These are phyloP conservation scores for Brassica nigra DNA, from an alignment of 345 rosid species.

Conservation along the genomic window DNA sequence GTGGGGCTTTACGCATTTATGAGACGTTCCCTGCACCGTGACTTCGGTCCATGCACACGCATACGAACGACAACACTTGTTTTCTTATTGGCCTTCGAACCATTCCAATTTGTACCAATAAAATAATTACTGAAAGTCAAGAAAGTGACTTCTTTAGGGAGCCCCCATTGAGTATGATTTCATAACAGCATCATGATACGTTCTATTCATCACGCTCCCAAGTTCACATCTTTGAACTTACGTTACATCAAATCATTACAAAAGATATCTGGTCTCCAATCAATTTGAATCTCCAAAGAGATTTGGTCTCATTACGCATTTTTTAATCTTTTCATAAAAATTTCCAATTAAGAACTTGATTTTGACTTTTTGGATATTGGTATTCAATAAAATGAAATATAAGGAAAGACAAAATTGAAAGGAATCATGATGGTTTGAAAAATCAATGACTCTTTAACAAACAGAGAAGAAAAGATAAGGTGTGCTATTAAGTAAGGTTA, in stretches of 20 bases:
- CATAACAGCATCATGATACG: slow-evolving; percentile 34
- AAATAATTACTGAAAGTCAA: background rate
- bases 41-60: slow-evolving; percentile 21
- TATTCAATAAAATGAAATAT: slow-evolving; percentile 6
- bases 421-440: slow-evolving; percentile 8
- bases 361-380: slow-evolving; percentile 5
- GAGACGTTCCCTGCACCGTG: background rate
- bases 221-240: slow-evolving; percentile 32
- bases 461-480: background rate
- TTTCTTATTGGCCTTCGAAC: background rate
- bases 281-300: slow-evolving; percentile 20
- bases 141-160: slow-evolving; percentile 22
- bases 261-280: slow-evolving; percentile 1
- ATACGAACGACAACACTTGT: slow-evolving; percentile 10
- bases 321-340: slow-evolving; percentile 13
- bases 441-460: slow-evolving; percentile 6
- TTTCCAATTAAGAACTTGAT: background rate
- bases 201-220: slow-evolving; percentile 37
- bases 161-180: slow-evolving; percentile 28
- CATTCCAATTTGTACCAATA: background rate
- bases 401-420: slow-evolving; percentile 10
- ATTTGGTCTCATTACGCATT: slow-evolving; percentile 20
- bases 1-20: background rate
- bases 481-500: background rate
- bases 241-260: slow-evolving; percentile 32